Percentiles rank a stretch among this genome's conserved stretches.
Evolutionary conservation across 2,329 filamentous ascomycete species (phyloP).

Genomic region (Epichloe sp.): DNA sequence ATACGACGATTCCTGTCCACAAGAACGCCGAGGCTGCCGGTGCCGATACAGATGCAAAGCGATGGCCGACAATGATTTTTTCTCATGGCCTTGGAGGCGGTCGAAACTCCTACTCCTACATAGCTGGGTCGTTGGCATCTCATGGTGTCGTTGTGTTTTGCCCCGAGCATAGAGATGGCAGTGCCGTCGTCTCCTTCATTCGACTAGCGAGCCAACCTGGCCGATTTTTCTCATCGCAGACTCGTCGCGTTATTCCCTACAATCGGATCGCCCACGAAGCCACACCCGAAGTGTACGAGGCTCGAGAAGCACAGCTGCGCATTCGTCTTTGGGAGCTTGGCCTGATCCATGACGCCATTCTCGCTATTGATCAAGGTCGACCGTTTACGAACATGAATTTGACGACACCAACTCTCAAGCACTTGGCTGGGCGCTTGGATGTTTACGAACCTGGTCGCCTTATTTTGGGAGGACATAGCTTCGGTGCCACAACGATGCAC

Average conservation of each 20-base stretch:
- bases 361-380: constrained; percentile 48
- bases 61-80: constrained; percentile 71
- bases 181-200: constrained; percentile 60
- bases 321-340: constrained; percentile 71
- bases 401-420: constrained; percentile 34
- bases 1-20: constrained; percentile 57
- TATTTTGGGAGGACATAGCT: constrained; percentile 68
- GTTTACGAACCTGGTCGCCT: constrained; percentile 60
- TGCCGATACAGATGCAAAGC: constrained; percentile 31
- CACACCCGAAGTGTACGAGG: constrained; percentile 50
- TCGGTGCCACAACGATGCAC: constrained; percentile 60
- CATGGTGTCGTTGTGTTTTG: constrained; percentile 72
- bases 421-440: constrained; percentile 49
- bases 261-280: constrained; percentile 46
- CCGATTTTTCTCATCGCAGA: constrained; percentile 12
- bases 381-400: constrained; percentile 39
- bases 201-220: constrained; percentile 42
- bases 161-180: constrained; percentile 73
- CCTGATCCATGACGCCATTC: constrained; percentile 52
- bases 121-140: constrained; percentile 65
- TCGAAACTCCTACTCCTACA: constrained; percentile 74
- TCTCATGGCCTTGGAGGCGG: constrained; percentile 75
- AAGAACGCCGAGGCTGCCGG: constrained; percentile 57
- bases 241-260: constrained; percentile 32
- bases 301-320: constrained; percentile 57